Evolutionary conservation across 2,329 filamentous ascomycete species (phyloP).

Genomic region (Aspergillus arachidicola): DNA sequence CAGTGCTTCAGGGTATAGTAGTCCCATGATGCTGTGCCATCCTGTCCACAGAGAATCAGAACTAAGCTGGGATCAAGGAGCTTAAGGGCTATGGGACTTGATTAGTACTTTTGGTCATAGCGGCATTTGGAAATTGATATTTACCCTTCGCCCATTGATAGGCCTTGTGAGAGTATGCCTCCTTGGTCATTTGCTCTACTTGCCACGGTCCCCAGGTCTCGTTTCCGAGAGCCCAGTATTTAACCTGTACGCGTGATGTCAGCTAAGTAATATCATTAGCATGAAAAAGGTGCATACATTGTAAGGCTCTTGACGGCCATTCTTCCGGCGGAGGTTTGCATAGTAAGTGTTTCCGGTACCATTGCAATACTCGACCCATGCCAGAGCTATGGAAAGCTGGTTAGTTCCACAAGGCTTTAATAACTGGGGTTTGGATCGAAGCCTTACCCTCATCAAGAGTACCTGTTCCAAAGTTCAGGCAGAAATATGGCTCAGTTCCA

Average conservation of each 20-base stretch:
- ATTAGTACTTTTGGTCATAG: slow-evolving; percentile 5
- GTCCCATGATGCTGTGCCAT: slow-evolving; percentile 71
- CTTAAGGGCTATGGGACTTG: slow-evolving; percentile 36
- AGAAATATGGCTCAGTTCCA: slow-evolving; percentile 76
- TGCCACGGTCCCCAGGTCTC: slow-evolving; percentile 66
- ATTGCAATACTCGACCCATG: slow-evolving; percentile 88
- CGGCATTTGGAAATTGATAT: background rate
- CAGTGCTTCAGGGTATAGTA: slow-evolving; percentile 72
- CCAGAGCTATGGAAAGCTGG: slow-evolving; percentile 54
- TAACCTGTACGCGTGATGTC: slow-evolving; percentile 51
- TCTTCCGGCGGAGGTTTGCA: slow-evolving; percentile 74
- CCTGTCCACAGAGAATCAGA: slow-evolving; percentile 75
- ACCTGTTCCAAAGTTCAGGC: slow-evolving; percentile 80
- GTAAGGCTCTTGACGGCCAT: slow-evolving; percentile 77
- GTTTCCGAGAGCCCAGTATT: slow-evolving; percentile 86
- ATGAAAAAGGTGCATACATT: slow-evolving; percentile 47
- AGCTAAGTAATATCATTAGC: background rate
- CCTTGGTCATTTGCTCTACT: slow-evolving; percentile 61
- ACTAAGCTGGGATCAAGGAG: slow-evolving; percentile 64
- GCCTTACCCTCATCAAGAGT: slow-evolving; percentile 55
- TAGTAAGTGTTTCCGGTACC: slow-evolving; percentile 76
- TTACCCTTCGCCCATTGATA: slow-evolving; percentile 61
- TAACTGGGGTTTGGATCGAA: background rate
- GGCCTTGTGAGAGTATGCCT: slow-evolving; percentile 61
- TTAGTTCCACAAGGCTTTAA: background rate